Evolutionary conservation across 495 filamentous ascomycete genomes (phyloP).

Genomic region (Talaromyces borbonicus): DNA sequence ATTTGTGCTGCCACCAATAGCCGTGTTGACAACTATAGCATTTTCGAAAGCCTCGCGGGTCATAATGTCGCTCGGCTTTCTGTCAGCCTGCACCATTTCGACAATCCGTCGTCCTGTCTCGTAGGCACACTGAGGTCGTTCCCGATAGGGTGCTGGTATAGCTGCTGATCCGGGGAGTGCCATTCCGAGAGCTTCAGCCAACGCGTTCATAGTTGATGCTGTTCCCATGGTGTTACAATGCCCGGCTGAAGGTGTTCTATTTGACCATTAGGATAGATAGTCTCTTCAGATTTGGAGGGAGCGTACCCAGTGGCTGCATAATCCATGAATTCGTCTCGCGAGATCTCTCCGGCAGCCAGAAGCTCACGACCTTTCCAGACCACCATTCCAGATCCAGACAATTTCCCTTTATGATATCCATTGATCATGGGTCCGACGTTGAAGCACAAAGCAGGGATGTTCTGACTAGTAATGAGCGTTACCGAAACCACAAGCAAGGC

Average conservation of each 20-base stretch:
- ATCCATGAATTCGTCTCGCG: slow-evolving; percentile 37
- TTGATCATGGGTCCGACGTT: slow-evolving; percentile 49
- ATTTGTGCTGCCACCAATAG: slow-evolving; percentile 47
- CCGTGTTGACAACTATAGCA: slow-evolving; percentile 42
- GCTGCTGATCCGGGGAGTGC: slow-evolving; percentile 44
- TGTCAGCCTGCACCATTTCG: slow-evolving; percentile 43
- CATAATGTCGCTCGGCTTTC: slow-evolving; percentile 47
- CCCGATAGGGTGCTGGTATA: slow-evolving; percentile 43
- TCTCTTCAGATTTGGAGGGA: background rate
- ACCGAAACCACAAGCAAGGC: too few relatives aligned
- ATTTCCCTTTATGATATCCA: slow-evolving; percentile 33
- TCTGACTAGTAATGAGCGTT: slow-evolving; percentile 17
- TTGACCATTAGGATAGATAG: background rate
- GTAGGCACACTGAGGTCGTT: slow-evolving; percentile 44
- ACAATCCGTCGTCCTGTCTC: slow-evolving; percentile 43
- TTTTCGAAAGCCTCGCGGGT: slow-evolving; percentile 47
- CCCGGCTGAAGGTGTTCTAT: slow-evolving; percentile 39
- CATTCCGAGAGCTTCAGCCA: slow-evolving; percentile 48
- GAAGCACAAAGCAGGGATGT: slow-evolving; percentile 45
- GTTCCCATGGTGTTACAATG: slow-evolving; percentile 52
- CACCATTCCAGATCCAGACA: slow-evolving; percentile 38
- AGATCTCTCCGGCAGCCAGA: slow-evolving; percentile 42
- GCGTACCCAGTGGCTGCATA: slow-evolving; percentile 38
- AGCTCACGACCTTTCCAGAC: slow-evolving; percentile 44
- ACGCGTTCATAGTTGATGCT: slow-evolving; percentile 48